Evolutionary conservation across 768 basidiomycete species (phyloP), one percentile per base, ranked within the genome.

Genomic region (Dioszegia crocea): DNA sequence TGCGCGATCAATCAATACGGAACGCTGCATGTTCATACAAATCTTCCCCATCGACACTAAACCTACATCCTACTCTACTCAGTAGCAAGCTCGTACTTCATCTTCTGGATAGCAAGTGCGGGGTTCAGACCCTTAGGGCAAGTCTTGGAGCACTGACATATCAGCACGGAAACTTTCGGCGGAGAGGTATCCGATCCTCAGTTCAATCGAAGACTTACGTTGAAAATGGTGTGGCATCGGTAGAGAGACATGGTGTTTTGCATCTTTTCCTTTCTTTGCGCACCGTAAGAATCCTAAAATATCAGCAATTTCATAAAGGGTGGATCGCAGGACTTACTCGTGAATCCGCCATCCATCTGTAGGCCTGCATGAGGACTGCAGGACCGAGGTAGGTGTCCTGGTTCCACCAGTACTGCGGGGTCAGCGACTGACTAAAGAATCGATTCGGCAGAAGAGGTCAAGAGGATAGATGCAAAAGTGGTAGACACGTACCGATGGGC

Each of bases 221-320:
- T 96, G 82, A 97, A 96, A 80, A 96, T 97, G 48, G 94, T 97
- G 79, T 97, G 94, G 82, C 94, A 98, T 59, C 94, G 85, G 81
- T 96, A 99, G 76, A 99, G 79, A 74, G 90, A 92, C 83, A 98
- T 82, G 72, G 91, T 87, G 79, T 99, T 99, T 80, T 97, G 89
- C 65, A 99, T 82, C 71, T 85, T 86, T 75, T 92, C 91, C 82
- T 87, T 91, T 60, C 94, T 84, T 73, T 91, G 82, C 1, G 84
- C 83, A 11, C 82, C 83, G 73, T 89, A 83, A 21, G 85, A 77
- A 76, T 98, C 94, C 86, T 90, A 31, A 36, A 47, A 3, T n/a
- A 53, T 39, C 19, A 57, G 31, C 50, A 30, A 48, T 3, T n/a
- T 10, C 39, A 44, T 30, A 0, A 43, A 26, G 9, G n/a, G 26